Base-by-base conservation (phyloP, 2,329 filamentous ascomycete genomes). In the Trichoderma sp. region DNA sequence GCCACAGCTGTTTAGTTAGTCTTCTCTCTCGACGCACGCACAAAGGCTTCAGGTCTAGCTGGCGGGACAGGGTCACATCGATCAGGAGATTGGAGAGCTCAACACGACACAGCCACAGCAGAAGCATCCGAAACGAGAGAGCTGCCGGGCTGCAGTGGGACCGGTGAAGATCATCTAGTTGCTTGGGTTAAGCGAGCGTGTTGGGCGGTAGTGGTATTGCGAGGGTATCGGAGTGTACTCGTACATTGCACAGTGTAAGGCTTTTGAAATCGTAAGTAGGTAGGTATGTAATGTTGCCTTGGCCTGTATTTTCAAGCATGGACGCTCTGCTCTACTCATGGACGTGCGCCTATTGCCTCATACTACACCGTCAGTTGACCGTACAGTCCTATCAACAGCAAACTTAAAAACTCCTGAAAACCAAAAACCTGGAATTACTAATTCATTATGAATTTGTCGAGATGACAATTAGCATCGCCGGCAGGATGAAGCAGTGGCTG, bases 141-240 rank as follows among this genome's bases (percentile, higher is more conserved):
- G 56, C 31, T 64, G 59, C 29, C 71, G 71, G 71, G 16, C 60
- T 73, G 41, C 21, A n/a, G 71, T 73, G 60, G 60, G 71, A 64
- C 60, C 41, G 16, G 71, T 31, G 71, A 73, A 73, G 60, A 73
- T 73, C 60, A 73, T 56, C 62, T 62, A 45, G 56, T 45, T 62
- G 53, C 33, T 38, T 45, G 60, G 60, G 59, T 27, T 72, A 73
- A 73, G 71, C 71, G 71, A 73, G 60, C 62, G 29, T 35, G 60
- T 21, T 63, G 60, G 31, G 59, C 18, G 59, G 59, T 31, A 24
- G 41, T 14, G 24, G 27, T n/a, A 31, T 56, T 24, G 8, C 21
- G 50, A n/a, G 9, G 35, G 38, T 64, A 41, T 31, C 24, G 33
- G 14, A 14, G 6, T 56, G 71, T 65, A 65, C 33, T 62, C 24